phyloP scores from a whole-genome alignment of 2,329 filamentous ascomycete genomes.

The Verticillium nubilum region DNA sequence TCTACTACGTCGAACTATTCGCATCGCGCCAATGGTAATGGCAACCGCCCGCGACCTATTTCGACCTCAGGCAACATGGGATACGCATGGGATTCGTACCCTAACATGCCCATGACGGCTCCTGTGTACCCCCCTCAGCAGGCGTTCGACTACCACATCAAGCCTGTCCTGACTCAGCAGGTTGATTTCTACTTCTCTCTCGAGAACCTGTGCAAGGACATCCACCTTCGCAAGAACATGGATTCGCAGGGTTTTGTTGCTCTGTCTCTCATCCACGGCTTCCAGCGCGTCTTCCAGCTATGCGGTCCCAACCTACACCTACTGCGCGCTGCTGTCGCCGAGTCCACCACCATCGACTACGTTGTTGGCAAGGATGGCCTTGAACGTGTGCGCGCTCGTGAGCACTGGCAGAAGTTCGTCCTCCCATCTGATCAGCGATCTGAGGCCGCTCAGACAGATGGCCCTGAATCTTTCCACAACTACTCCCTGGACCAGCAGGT shows the following conservation, averaged over 20 bases:
- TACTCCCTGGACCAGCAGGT: constrained; percentile 16
- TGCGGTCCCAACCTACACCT: constrained; percentile 56
- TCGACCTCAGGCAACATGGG: background rate
- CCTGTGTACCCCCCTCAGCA: constrained; percentile 24
- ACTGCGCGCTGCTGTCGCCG: constrained; percentile 68
- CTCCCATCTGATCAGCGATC: constrained; percentile 67
- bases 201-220: constrained; percentile 90
- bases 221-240: constrained; percentile 85
- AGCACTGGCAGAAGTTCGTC: constrained; percentile 78
- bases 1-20: constrained; percentile 18
- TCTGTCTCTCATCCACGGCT: constrained; percentile 72
- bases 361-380: constrained; percentile 68
- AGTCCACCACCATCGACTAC: constrained; percentile 69
- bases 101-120: constrained; percentile 19
- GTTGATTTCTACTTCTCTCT: constrained; percentile 96
- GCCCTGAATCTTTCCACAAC: constrained; percentile 39
- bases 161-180: constrained; percentile 33
- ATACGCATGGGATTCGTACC: background rate
- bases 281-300: constrained; percentile 75
- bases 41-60: constrained; percentile 14
- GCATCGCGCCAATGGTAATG: constrained; percentile 1
- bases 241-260: constrained; percentile 90
- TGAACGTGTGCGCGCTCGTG: constrained; percentile 69
- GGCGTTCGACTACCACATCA: background rate
- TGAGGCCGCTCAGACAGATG: constrained; percentile 66